phyloP scores from a whole-genome alignment of 768 basidiomycete species.

The Udeniomyces megalosporus region DNA sequence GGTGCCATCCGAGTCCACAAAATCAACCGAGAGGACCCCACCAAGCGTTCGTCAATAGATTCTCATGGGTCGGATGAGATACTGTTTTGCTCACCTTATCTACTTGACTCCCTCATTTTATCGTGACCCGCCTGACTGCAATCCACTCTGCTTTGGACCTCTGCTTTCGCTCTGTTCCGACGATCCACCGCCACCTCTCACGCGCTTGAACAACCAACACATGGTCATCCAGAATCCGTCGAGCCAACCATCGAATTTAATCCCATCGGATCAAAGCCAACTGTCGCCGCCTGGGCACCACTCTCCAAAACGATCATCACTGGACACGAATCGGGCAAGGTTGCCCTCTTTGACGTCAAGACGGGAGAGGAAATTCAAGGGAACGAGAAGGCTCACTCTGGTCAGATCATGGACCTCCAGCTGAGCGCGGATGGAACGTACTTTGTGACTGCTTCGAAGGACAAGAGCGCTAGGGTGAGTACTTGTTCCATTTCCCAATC shows the following conservation, averaged over 20 bases:
- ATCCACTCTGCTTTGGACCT: background rate
- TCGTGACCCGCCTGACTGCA: background rate
- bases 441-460: slow-evolving; percentile 90
- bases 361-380: slow-evolving; percentile 64
- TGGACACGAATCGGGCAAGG: slow-evolving; percentile 91
- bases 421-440: slow-evolving; percentile 77
- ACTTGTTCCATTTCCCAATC: too few species aligned
- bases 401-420: slow-evolving; percentile 70
- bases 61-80: too few species aligned
- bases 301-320: slow-evolving; percentile 65
- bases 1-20: slow-evolving; percentile 81
- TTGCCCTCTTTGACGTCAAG: slow-evolving; percentile 76
- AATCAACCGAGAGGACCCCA: slow-evolving; percentile 69
- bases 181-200: background rate
- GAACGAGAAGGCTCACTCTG: slow-evolving; percentile 69
- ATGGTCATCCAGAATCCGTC: slow-evolving; percentile 43
- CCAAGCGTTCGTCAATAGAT: slow-evolving; percentile 47
- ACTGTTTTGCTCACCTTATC: background rate
- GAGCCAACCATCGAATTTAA: slow-evolving; percentile 67
- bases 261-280: slow-evolving; percentile 88
- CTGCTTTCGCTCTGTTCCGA: background rate
- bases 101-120: background rate
- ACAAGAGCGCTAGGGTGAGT: slow-evolving; percentile 81
- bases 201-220: background rate
- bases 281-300: slow-evolving; percentile 80